Evolutionary conservation across 805 yeast genomes (phyloP), one percentile per base, ranked within the genome.

Genomic region (Lipomyces anomalus): DNA sequence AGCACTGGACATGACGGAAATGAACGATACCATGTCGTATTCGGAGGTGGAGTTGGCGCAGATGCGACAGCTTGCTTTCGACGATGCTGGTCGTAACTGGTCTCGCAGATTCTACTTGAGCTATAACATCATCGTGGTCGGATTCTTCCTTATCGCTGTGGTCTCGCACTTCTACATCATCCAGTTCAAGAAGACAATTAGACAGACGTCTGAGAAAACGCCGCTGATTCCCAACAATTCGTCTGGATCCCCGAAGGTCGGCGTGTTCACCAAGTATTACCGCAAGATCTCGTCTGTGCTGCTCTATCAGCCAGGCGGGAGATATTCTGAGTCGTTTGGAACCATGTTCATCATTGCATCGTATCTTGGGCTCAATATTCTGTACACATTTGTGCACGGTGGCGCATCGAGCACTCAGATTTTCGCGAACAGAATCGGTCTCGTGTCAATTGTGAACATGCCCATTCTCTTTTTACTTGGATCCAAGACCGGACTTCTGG

Each of bases 21-120:
- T 13, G 13, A 26, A 37, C 42, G 6, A 40, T 16, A 44, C 43
- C 44, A 43, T 43, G 49, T 43, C 48, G 38, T 50, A 50, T 47
- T 38, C 53, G 33, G 47, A 48, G 26, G 46, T 28, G 26, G 54
- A 50, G 47, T 43, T 46, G 53, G 49, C 53, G 11, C 49, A 44
- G 38, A 43, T 45, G 41, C 36, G 42, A 47, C 54, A 50, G 53
- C 48, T 40, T 46, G 54, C 42, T 41, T 50, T 48, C 43, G 54
- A 50, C 46, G 54, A 50, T 42, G 50, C 48, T 11, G 54, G 54
- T 29, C 54, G 54, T 16, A 52, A 50, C 37, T 50, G 54, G 54
- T 50, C 54, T 26, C 54, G 54, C 44, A 35, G 46, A 48, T 50
- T 50, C 44, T 50, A 50, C 41, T 47, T 50, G 29, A 33, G 47